Conservation (phyloP, 495 filamentous ascomycete species). For the Xylaria castorea region DNA sequence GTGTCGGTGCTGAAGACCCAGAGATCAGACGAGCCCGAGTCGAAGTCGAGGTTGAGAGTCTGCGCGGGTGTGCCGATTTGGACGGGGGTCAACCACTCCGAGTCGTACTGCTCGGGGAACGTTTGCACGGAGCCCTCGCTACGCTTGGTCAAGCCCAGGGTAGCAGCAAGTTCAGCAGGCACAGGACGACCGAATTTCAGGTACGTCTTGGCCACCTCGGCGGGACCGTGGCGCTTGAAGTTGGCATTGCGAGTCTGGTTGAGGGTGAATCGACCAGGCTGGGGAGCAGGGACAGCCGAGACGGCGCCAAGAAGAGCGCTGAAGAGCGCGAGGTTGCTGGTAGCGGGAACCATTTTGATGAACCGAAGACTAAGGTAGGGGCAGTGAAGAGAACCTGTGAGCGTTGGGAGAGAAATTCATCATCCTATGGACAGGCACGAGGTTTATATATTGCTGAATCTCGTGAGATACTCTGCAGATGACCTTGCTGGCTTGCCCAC, state of each 20-base stretch:
- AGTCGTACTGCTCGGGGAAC: conserved; percentile 63
- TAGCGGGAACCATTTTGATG: conserved; percentile 16
- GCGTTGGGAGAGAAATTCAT: background rate
- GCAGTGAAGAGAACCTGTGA: conserved; percentile 2
- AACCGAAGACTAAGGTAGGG: background rate
- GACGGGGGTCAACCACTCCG: conserved; percentile 72
- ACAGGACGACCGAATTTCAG: conserved; percentile 61
- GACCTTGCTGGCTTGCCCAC: conserved; percentile 5
- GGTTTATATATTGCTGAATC: conserved; percentile 23
- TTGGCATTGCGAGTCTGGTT: conserved; percentile 58
- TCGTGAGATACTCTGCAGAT: background rate
- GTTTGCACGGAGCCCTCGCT: conserved; percentile 56
- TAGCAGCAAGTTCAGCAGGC: conserved; percentile 42
- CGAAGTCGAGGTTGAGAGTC: conserved; percentile 71
- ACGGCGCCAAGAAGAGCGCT: conserved; percentile 32
- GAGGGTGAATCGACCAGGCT: conserved; percentile 51
- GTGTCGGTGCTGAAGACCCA: conserved; percentile 55
- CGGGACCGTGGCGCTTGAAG: conserved; percentile 54
- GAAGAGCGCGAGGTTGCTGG: conserved; percentile 23
- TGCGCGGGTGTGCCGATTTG: conserved; percentile 64
- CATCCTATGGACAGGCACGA: background rate
- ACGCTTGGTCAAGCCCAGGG: conserved; percentile 45
- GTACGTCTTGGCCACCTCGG: conserved; percentile 63
- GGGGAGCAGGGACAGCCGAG: conserved; percentile 46
- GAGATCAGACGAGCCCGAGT: conserved; percentile 80